These are phyloP conservation scores for Tolypocladium sp. DNA, from an alignment of 2,329 filamentous ascomycete genomes.

Conservation along the genomic window DNA sequence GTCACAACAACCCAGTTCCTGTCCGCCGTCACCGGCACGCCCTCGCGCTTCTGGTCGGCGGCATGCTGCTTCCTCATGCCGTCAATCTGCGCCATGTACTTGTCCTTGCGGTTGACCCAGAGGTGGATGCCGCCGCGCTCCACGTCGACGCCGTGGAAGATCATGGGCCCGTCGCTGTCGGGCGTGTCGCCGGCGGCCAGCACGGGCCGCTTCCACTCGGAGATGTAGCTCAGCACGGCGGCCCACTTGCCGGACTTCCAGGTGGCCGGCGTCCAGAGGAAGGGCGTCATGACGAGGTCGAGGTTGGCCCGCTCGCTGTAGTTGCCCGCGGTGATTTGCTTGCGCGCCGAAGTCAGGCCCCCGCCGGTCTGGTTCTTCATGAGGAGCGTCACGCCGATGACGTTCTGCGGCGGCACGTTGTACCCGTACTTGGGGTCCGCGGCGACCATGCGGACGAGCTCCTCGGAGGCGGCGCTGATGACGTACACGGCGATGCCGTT, in stretches of 20 bases:
- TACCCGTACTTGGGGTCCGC: conserved; percentile 34
- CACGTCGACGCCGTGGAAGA: conserved; percentile 33
- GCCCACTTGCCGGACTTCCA: conserved; percentile 36
- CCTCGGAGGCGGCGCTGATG: conserved; percentile 30
- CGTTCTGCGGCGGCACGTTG: conserved; percentile 32
- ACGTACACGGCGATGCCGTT: conserved; percentile 35
- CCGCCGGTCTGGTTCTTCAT: conserved; percentile 20
- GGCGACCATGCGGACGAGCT: conserved; percentile 36
- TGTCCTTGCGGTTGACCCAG: conserved; percentile 29
- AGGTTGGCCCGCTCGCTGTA: conserved; percentile 27
- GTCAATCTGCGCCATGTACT: conserved; percentile 22
- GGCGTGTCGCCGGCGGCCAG: conserved; percentile 34
- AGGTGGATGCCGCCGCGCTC: conserved; percentile 30
- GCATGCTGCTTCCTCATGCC: conserved; percentile 26
- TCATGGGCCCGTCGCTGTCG: conserved; percentile 32
- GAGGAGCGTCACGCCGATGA: conserved; percentile 31
- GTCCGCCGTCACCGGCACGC: conserved; percentile 28
- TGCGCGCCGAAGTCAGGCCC: conserved; percentile 24
- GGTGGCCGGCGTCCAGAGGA: conserved; percentile 31
- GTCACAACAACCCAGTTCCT: conserved; percentile 35
- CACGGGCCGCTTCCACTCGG: conserved; percentile 32
- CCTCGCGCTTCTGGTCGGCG: conserved; percentile 22
- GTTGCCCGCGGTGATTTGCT: conserved; percentile 26
- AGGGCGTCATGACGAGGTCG: conserved; percentile 28
- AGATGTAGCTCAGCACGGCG: conserved; percentile 31